Evolutionary conservation across 805 yeast species (phyloP).

Genomic region (Barnettozyma vustinii): DNA sequence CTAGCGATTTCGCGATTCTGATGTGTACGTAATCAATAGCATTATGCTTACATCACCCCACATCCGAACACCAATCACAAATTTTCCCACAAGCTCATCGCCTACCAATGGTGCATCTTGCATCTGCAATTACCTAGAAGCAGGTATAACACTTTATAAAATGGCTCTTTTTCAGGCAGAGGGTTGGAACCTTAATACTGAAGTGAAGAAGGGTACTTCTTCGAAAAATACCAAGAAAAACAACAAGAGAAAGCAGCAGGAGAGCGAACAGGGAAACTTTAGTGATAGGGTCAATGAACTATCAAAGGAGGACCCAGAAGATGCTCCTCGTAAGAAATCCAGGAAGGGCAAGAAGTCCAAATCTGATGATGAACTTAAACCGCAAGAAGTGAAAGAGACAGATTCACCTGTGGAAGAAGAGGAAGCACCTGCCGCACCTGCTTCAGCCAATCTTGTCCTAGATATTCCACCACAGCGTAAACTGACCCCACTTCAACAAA

Average conservation of each 20-base stretch:
- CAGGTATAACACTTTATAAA: background rate
- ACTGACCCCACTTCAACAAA: constrained; percentile 84
- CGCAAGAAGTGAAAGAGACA: background rate
- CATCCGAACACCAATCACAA: constrained; percentile 2
- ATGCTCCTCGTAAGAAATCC: constrained; percentile 12
- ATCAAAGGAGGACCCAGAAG: constrained; percentile 8
- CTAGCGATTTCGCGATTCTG: background rate
- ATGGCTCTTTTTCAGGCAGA: constrained; percentile 76
- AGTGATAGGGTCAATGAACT: constrained; percentile 2
- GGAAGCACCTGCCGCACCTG: constrained; percentile 7
- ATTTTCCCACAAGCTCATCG: constrained; percentile 6
- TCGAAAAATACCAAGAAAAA: constrained; percentile 23
- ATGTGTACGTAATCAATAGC: no score
- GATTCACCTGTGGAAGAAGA: background rate
- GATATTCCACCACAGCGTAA: constrained; percentile 32
- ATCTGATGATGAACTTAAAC: constrained; percentile 1
- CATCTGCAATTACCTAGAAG: no score
- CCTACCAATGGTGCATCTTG: background rate
- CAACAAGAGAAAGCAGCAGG: constrained; percentile 23
- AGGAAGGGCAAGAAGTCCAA: constrained; percentile 11
- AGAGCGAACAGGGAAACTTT: constrained; percentile 17
- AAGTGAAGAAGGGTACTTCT: constrained; percentile 43
- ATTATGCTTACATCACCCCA: background rate
- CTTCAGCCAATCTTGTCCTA: constrained; percentile 11
- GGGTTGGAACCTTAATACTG: constrained; percentile 70